Evolutionary conservation across 2,329 filamentous ascomycete genomes (phyloP).

Genomic region (Colletotrichum lindemuthianum): DNA sequence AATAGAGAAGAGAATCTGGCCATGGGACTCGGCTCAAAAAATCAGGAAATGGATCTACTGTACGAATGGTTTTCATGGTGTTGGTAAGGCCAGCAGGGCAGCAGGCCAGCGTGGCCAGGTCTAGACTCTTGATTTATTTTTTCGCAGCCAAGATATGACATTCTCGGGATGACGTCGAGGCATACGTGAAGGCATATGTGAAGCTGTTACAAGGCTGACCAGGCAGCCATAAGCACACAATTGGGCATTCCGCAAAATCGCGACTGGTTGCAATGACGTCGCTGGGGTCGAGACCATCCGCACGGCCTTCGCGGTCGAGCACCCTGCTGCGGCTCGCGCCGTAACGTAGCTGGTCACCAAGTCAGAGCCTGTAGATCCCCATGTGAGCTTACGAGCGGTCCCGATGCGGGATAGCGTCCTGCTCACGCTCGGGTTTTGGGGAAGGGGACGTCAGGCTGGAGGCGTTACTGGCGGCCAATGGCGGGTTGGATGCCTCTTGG

Average conservation of each 20-base stretch:
- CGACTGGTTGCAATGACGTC: neutral
- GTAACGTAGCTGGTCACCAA: too few species aligned
- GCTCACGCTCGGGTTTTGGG: neutral
- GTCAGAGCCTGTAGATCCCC: too few species aligned
- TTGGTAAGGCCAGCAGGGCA: too few species aligned
- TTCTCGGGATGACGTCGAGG: too few species aligned
- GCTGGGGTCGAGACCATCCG: neutral
- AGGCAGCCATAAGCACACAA: neutral
- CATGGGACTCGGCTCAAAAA: neutral
- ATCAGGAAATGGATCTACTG: neutral
- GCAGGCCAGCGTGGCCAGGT: too few species aligned
- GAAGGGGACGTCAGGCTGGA: constrained; percentile 7
- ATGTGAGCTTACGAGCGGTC: neutral
- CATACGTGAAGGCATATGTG: too few species aligned
- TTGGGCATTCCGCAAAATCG: neutral
- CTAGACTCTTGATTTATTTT: too few species aligned
- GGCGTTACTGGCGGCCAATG: neutral
- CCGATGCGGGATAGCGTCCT: neutral
- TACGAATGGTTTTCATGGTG: too few species aligned
- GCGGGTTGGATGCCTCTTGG: neutral
- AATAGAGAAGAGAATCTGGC: neutral
- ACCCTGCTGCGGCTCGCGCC: neutral
- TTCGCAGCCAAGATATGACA: too few species aligned
- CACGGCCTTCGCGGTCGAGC: neutral
- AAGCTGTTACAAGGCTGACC: neutral